These are phyloP conservation scores for Mycosphaerella arachidis DNA, from an alignment of 2,329 filamentous ascomycete species.

Conservation along the genomic window DNA sequence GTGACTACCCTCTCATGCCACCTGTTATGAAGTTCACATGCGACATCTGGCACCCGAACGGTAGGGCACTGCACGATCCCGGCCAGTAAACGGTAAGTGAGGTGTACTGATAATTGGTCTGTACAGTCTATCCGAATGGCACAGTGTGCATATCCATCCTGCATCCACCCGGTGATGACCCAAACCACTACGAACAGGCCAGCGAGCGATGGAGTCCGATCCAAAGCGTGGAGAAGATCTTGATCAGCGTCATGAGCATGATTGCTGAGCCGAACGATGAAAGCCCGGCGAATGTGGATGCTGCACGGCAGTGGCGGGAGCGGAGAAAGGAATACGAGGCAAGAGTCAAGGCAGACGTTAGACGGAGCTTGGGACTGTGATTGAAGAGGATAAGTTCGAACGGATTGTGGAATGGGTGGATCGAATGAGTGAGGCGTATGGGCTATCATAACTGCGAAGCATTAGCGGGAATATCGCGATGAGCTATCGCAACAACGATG, in stretches of 20 bases:
- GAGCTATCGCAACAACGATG: background rate
- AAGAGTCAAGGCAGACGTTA: constrained; percentile 77
- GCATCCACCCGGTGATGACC: constrained; percentile 91
- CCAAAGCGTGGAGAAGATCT: constrained; percentile 94
- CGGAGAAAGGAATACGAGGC: constrained; percentile 76
- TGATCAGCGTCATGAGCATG: constrained; percentile 98
- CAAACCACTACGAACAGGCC: constrained; percentile 96
- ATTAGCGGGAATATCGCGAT: background rate
- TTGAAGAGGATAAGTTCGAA: background rate
- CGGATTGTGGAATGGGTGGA: background rate
- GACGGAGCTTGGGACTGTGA: constrained; percentile 71
- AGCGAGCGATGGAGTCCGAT: constrained; percentile 95
- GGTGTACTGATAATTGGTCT: background rate
- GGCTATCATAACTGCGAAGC: background rate
- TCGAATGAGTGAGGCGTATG: constrained; percentile 3
- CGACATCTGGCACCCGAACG: constrained; percentile 95
- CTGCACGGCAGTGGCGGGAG: constrained; percentile 94
- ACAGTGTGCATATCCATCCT: constrained; percentile 98
- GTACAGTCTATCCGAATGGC: constrained; percentile 78
- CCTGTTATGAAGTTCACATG: constrained; percentile 94
- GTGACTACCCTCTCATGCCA: constrained; percentile 93
- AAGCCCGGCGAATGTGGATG: constrained; percentile 92
- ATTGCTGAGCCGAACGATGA: constrained; percentile 95
- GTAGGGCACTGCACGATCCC: constrained; percentile 46
- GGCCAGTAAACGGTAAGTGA: background rate